Percentiles rank a stretch among this genome's conserved stretches.
Conservation (phyloP, 192 early-diverging fungal genomes). For the Entophlyctis luteolus region DNA sequence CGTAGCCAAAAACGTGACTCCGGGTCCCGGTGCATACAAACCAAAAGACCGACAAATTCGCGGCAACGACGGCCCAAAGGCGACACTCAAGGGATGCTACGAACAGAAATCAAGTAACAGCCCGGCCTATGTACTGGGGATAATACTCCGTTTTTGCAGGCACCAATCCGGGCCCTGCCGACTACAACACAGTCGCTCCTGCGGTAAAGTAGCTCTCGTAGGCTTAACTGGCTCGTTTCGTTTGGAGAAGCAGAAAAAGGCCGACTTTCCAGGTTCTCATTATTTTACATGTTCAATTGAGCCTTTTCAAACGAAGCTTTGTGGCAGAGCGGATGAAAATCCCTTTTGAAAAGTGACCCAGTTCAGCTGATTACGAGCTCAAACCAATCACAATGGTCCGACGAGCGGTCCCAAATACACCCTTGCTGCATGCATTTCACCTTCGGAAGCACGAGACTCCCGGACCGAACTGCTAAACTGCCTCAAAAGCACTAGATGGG, state of each 20-base stretch:
- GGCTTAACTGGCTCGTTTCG: constrained; percentile 32
- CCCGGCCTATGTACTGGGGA: neutral
- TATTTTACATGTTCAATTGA: too few species aligned
- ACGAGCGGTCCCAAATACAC: constrained; percentile 42
- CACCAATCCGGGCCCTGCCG: constrained; percentile 48
- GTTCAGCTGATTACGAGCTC: constrained; percentile 43
- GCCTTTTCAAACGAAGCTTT: too few species aligned
- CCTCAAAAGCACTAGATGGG: constrained; percentile 9
- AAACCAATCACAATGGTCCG: constrained; percentile 12
- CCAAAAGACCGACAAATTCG: constrained; percentile 52
- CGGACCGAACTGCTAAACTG: constrained; percentile 42
- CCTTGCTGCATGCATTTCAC: constrained; percentile 31
- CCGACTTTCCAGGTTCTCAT: too few species aligned
- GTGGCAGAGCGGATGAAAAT: constrained; percentile 19
- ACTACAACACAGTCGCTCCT: constrained; percentile 36
- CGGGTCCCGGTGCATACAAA: constrained; percentile 46
- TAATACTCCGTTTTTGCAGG: neutral
- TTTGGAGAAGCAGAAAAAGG: too few species aligned
- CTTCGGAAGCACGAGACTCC: constrained; percentile 31
- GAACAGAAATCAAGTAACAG: too few species aligned
- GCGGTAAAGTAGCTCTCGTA: constrained; percentile 6
- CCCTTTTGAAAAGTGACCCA: constrained; percentile 34
- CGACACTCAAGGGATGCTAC: constrained; percentile 44
- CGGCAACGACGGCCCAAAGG: constrained; percentile 44
- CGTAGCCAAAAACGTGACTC: constrained; percentile 19